Evolutionary conservation across 2,329 filamentous ascomycete species (phyloP), one percentile per base, ranked within the genome.

Genomic region (Helotiales sp.): DNA sequence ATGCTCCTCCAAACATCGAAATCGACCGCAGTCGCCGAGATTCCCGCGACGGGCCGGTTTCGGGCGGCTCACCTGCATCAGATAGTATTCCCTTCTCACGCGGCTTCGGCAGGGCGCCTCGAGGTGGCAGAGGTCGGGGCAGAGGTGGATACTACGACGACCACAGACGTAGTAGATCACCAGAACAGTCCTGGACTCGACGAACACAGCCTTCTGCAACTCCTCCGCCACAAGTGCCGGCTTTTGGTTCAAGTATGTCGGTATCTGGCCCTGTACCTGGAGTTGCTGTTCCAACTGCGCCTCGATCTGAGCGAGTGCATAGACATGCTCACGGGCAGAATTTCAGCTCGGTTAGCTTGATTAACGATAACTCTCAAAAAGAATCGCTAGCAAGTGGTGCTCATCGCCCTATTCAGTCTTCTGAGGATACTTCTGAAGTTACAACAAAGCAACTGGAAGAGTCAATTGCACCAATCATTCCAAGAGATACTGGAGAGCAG

Each of bases 11-110:
- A 30, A 85, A 84, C 47, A 75, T 88, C 6, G 89, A 92, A 63
- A 79, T 85, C 7, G 85, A 87, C 57, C 81, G 89, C 57, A 83
- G 85, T 17, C 79, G 88, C 54, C 80, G 88, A 47, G 85, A 82
- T 15, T 91, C 88, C 8, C 80, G 89, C 67, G 89, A 93, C 66
- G 89, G 88, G 0, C 88, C 89, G 10, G 81, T 85, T 22, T 89
- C 88, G 1, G 87, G 86, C 17, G 86, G 86, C 4, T 90, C 89
- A 2, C 85, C 84, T 9, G 85, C 84, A 22, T 89, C 88, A 0
- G 89, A 92, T 61, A 80, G 83, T 12, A 79, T 82, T 1, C 60
- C 59, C 49, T 52, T 68, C 54, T 54, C 48, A 19, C 58, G 65
- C 47, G 77, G 75, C 5, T 75, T 83, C 57, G 82, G 82, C 2